These are phyloP conservation scores for Neurospora cerealis DNA, from an alignment of 495 filamentous ascomycete genomes.

Conservation along the genomic window DNA sequence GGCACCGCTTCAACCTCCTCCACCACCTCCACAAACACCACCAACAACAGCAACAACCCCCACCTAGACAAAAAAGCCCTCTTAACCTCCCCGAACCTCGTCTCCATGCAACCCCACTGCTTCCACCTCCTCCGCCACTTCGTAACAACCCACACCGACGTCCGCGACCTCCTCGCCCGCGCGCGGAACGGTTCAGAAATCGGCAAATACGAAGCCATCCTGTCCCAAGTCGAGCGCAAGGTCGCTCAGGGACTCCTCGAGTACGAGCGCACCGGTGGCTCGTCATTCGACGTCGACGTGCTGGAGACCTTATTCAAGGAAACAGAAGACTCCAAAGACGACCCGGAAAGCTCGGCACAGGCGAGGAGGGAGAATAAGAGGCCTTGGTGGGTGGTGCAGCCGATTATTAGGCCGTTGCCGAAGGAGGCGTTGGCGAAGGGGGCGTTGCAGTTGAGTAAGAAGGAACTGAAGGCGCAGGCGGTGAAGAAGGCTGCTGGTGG, in stretches of 20 bases:
- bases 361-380: slow-evolving; percentile 60
- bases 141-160: slow-evolving; percentile 62
- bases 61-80: slow-evolving; percentile 23
- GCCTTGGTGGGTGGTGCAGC: slow-evolving; percentile 91
- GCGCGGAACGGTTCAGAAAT: slow-evolving; percentile 52
- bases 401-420: slow-evolving; percentile 77
- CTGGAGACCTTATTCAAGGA: slow-evolving; percentile 7
- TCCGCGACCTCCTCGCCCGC: slow-evolving; percentile 70
- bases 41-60: background rate
- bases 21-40: background rate
- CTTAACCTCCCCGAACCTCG: slow-evolving; percentile 55
- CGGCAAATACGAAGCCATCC: slow-evolving; percentile 57
- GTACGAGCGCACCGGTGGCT: slow-evolving; percentile 47
- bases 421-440: slow-evolving; percentile 82
- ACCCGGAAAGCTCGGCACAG: slow-evolving; percentile 49
- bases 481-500: background rate
- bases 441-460: slow-evolving; percentile 54
- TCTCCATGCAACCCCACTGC: slow-evolving; percentile 81
- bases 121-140: slow-evolving; percentile 86
- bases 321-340: slow-evolving; percentile 12
- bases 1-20: background rate
- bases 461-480: slow-evolving; percentile 31
- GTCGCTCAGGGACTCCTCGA: slow-evolving; percentile 64
- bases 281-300: slow-evolving; percentile 39
- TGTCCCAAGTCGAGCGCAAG: slow-evolving; percentile 48